Base-by-base conservation (phyloP, 805 yeast genomes). In the Kockiozyma suomiensis region DNA sequence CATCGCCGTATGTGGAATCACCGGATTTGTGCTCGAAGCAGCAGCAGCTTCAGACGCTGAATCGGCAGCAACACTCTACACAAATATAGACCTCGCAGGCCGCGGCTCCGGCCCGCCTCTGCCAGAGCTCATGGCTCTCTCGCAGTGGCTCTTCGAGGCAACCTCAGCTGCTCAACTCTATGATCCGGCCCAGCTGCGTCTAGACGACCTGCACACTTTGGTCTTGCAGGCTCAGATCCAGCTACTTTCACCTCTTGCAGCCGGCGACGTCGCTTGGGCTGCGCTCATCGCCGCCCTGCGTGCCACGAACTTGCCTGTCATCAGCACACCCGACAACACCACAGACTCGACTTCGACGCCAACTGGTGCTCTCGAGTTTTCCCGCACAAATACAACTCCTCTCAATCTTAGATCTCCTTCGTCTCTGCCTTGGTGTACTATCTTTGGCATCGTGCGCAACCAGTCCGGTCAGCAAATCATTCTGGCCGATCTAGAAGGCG, bases 101-200 rank as follows among this genome's bases (percentile, higher is more conserved):
- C 76, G 90, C 58, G 70, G 73, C 28, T 93, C 94, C 17, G 41
- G 37, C 17, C 89, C 91, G 0, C 96, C 96, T 30, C 82, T 90
- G 1, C 88, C 86, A 68, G 96, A 90, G 73, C 96, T 89, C 70
- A 88, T 87, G 85, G 82, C 81, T 23, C 68, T 87, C 17, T 83
- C 91, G 1, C 94, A 89, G 69, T 76, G 76, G 64, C 65, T 90
- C 41, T 82, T 83, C 67, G 87, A 87, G 62, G 75, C 81, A 2
- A 87, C 5, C 75, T 87, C 59, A 79, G 79, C 66, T 84, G 86
- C n/a, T 81, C 84, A 54, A 71, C 82, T 54, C 81, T 83, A 19
- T 71, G 78, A 37, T 82, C 81, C 57, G 75, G 80, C 45, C 79
- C 81, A 58, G 81, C 32, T 38, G 33, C 25, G 35, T 40, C 21